Conservation (phyloP, 1,284 basidiomycete genomes). For the Puccinia brachypodii region DNA sequence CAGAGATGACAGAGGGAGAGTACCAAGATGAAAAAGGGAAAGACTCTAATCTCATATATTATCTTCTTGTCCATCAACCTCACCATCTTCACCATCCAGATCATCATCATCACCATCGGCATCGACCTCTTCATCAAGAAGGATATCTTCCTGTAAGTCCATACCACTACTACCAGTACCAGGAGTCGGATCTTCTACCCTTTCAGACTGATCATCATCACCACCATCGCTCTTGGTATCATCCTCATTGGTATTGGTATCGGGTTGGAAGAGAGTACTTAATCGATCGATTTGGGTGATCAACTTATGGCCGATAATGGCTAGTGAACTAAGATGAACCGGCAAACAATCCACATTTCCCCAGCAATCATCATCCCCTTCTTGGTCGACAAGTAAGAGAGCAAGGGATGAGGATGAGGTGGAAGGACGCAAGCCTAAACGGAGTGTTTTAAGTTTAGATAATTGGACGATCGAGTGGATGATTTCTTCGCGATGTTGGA, state of each 20-base stretch:
- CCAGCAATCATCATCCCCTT: not conserved
- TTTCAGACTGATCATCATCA: too few relatives aligned
- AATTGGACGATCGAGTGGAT: slow-evolving; percentile 14
- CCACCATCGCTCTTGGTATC: too few relatives aligned
- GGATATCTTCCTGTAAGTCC: too few relatives aligned
- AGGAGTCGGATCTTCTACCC: too few relatives aligned
- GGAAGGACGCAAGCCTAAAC: not conserved
- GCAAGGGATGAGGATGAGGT: not conserved
- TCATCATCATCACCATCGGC: not conserved
- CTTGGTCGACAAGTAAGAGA: not conserved
- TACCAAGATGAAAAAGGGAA: not conserved
- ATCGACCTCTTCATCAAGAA: not conserved
- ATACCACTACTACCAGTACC: too few relatives aligned
- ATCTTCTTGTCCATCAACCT: not conserved
- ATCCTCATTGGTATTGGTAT: too few relatives aligned
- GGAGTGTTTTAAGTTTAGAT: not conserved
- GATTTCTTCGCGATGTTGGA: slow-evolving; percentile 37
- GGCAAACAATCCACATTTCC: not conserved
- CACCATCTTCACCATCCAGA: not conserved
- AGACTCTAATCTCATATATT: not conserved
- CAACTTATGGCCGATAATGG: not conserved
- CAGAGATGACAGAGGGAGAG: not conserved
- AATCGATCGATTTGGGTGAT: not conserved
- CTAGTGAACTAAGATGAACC: not conserved
- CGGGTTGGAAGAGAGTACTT: not conserved